Evolutionary conservation across 2,329 filamentous ascomycete genomes (phyloP), one percentile per base, ranked within the genome.

Genomic region (Hirsutella minnesotensis): DNA sequence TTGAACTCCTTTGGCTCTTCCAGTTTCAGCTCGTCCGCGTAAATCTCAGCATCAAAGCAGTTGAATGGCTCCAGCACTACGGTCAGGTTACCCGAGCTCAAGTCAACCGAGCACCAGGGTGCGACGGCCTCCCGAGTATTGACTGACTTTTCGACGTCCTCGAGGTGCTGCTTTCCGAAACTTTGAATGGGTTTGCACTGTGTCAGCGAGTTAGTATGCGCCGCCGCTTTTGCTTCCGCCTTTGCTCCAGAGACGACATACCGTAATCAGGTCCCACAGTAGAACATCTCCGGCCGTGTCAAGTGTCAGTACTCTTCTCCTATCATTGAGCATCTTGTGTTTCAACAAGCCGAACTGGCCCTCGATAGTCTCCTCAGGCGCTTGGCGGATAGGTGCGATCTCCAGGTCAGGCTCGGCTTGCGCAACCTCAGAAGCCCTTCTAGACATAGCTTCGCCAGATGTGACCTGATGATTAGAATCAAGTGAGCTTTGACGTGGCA

Each of bases 31-130:
- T 96, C 89, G 58, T 98, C 92, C 1, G 88, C 90, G 59, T 98
- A 98, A 62, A 95, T 84, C 57, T 98, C 92, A 15, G 89, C 92
- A 62, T 98, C 92, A 53, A 98, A 98, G 59, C 89, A 95, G 52
- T 94, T 94, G 55, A 92, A 94, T 34, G 89, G 86, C 57, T 98
- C 92, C 16, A 98, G 64, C 16, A 94, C 82, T 3, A 95, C 90
- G 2, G 88, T 90, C 43, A 98, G 69, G 48, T 86, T 87, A 30
- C 92, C 92, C 4, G 90, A 96, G 52, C 90, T 83, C 18, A 90
- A 89, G 56, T 98, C 88, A 42, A 96, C 84, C 2, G 86, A 86
- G 58, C 92, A 98, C 92, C 92, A 98, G 42, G 94, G 90, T 4
- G 90, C 84, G 33, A 96, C 86, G 27, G 82, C 89, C 58, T 95